A percentile compares a stretch with the other conserved stretches of the same genome.
Conservation (phyloP, 1,284 basidiomycete genomes). For the Naganishia liquefaciens region DNA sequence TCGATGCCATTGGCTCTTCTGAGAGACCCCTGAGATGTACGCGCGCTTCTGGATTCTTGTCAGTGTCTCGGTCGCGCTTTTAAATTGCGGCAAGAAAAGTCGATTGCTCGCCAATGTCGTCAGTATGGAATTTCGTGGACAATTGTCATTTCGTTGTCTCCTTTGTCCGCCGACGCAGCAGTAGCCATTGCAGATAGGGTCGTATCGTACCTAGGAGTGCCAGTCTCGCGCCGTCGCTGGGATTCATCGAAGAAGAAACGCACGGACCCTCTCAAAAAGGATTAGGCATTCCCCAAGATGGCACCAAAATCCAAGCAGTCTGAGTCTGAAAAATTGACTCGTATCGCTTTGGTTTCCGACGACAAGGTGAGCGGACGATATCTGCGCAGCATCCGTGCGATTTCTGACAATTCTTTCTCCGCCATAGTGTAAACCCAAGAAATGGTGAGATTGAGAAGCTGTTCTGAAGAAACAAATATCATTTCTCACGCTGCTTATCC, state of each 20-base stretch:
- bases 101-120: conserved; percentile 19
- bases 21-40: conserved; percentile 13
- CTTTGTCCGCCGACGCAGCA: not conserved
- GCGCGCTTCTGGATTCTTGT: conserved; percentile 9
- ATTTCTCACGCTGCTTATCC: not conserved
- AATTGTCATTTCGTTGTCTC: not conserved
- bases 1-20: conserved; percentile 3
- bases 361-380: conserved; percentile 60
- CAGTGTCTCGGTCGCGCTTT: conserved; percentile 17
- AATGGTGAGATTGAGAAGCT: conserved; percentile 45
- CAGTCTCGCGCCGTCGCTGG: too few species aligned
- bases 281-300: conserved; percentile 13
- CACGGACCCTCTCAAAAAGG: too few species aligned
- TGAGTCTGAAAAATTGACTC: conserved; percentile 77
- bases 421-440: conserved; percentile 81
- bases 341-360: conserved; percentile 90
- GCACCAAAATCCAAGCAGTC: conserved; percentile 31
- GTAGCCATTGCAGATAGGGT: not conserved
- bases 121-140: not conserved
- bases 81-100: conserved; percentile 22
- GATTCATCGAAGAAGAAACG: too few species aligned
- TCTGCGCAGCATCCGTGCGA: conserved; percentile 3
- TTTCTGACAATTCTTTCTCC: conserved; percentile 6
- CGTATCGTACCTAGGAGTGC: too few species aligned
- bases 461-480: not conserved